Base-by-base conservation (phyloP, 208 protist species). In the Wallacemonas rigidus region DNA sequence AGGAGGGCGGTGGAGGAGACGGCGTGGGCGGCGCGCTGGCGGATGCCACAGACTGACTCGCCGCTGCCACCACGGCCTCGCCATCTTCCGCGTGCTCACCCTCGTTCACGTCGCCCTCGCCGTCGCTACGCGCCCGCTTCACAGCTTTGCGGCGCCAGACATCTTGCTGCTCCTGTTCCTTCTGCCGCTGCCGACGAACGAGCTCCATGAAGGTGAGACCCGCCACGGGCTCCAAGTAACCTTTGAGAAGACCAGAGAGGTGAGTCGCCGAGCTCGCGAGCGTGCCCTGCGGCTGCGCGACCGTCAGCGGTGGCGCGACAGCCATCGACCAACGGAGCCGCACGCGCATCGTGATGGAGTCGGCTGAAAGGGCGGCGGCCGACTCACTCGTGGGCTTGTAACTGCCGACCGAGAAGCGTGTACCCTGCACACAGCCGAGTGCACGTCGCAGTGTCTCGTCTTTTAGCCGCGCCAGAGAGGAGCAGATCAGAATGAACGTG, bases 321-420 rank as follows among this genome's bases (percentile, higher is more conserved):
- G 79, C 79, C 39, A 91, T 61, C 9, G 71, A 64, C 76, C 89
- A 95, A 14, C 72, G 90, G 58, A 95, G 75, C 7, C 90, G 87
- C 14, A 90, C 78, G 5, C 81, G 79, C 75, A 86, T 83, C 9
- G 74, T 89, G 15, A 65, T 36, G 35, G 67, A 45, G 69, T 82
- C 40, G n/a, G 76, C 63, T 12, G 79, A 84, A 12, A 88, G 60
- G 1, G 69, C 60, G 12, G 38, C 1, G 47, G 53, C 51, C 39
- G 55, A 12, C 40, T 51, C 53, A 44, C 14, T 53, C 15, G 72
- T 47, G 5, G 69, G 71, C 45, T 56, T 48, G 72, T 75, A 76
- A 56, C 38, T 70, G 55, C 79, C 82, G 43, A 81, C 74, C 17
- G 71, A 51, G 74, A 89, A 89, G 55, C 84, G 80, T 12, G 61